phyloP scores from a whole-genome alignment of 2,329 filamentous ascomycete species.

The Aureobasidium namibiae region DNA sequence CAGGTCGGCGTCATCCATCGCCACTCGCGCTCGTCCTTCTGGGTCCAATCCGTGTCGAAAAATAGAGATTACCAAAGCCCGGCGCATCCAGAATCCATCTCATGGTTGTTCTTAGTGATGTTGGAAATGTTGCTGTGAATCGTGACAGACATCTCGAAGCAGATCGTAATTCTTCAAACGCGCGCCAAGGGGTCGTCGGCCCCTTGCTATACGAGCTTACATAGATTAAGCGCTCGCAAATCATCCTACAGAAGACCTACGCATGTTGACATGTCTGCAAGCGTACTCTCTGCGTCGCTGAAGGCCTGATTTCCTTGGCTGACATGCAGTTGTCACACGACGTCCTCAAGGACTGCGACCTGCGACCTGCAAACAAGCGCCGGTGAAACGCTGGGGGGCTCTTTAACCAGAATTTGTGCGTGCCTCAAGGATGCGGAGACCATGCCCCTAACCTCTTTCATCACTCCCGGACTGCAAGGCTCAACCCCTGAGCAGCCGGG shows the following conservation, averaged over 20 bases:
- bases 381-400: not conserved
- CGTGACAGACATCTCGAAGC: not conserved
- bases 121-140: not conserved
- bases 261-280: not conserved
- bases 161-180: conserved; percentile 7
- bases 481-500: conserved; percentile 7
- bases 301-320: not conserved
- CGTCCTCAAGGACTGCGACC: not conserved
- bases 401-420: not conserved
- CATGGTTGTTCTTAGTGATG: not conserved
- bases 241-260: not conserved
- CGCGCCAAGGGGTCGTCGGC: not conserved
- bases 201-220: not conserved
- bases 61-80: too few species aligned
- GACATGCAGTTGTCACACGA: not conserved
- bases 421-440: conserved; percentile 3
- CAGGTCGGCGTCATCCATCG: too few species aligned
- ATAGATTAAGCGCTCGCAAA: not conserved
- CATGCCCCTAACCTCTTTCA: conserved; percentile 7
- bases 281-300: not conserved
- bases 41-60: too few species aligned
- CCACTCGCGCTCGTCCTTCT: too few species aligned
- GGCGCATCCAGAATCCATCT: not conserved
- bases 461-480: conserved; percentile 1
- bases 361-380: conserved; percentile 3